phyloP scores from a whole-genome alignment of 2,329 filamentous ascomycete species.

The Claviceps sorghi region DNA sequence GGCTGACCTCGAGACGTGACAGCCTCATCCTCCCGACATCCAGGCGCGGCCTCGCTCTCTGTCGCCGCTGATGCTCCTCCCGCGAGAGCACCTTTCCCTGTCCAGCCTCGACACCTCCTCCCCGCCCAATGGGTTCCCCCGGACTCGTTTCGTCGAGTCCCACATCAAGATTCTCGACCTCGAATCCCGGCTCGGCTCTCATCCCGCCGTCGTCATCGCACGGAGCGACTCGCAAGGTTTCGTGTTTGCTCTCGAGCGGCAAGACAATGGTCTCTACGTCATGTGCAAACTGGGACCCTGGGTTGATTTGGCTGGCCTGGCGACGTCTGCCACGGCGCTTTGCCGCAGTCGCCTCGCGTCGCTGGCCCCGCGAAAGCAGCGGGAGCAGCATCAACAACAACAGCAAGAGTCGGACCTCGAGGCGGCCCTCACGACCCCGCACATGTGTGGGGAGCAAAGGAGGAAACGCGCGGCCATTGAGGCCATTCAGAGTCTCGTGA shows the following conservation, averaged over 20 bases:
- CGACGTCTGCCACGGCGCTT: constrained; percentile 29
- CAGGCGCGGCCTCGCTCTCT: constrained; percentile 39
- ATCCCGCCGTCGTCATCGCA: constrained; percentile 45
- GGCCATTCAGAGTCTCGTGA: constrained; percentile 46
- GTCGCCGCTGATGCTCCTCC: constrained; percentile 47
- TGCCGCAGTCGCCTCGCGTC: constrained; percentile 16
- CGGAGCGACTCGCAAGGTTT: constrained; percentile 39
- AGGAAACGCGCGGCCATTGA: constrained; percentile 46
- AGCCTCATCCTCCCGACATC: constrained; percentile 43
- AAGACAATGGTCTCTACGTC: constrained; percentile 45
- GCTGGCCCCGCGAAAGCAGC: constrained; percentile 4
- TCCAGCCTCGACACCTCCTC: constrained; percentile 44
- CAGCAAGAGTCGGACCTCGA: constrained; percentile 9
- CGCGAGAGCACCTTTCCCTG: constrained; percentile 45
- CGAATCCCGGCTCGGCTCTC: constrained; percentile 41
- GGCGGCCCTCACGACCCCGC: constrained; percentile 26
- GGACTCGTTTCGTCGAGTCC: constrained; percentile 44
- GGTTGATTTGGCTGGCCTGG: constrained; percentile 45
- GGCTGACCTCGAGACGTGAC: constrained; percentile 8
- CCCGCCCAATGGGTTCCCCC: constrained; percentile 34
- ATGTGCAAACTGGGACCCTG: constrained; percentile 54
- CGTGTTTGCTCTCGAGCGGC: constrained; percentile 51
- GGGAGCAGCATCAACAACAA: constrained; percentile 4
- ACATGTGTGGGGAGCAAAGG: constrained; percentile 34
- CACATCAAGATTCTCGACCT: constrained; percentile 49